Percentiles rank a stretch among this genome's conserved stretches.
Evolutionary conservation across 2,329 filamentous ascomycete species (phyloP).

Genomic region (Diaporthe sp.): DNA sequence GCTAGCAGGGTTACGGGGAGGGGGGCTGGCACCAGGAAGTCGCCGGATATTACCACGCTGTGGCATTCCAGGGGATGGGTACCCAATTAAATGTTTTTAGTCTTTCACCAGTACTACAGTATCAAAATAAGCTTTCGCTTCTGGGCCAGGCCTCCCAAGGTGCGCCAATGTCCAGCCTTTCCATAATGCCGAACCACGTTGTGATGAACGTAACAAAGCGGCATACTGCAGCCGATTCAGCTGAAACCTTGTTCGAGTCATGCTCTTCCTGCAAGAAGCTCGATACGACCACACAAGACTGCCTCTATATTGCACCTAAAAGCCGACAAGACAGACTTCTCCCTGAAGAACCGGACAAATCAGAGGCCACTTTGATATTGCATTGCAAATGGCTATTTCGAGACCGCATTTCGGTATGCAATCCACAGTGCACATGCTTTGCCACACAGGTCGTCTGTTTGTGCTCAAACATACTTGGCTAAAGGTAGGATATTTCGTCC

Average conservation of each 20-base stretch:
- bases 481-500: neutral
- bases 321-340: neutral
- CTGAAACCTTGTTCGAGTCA: constrained; percentile 21
- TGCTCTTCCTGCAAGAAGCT: neutral
- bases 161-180: neutral
- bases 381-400: neutral
- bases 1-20: constrained; percentile 11
- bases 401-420: neutral
- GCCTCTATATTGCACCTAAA: too few species aligned
- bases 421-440: neutral
- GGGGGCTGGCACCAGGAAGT: neutral
- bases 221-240: neutral
- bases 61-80: constrained; percentile 8
- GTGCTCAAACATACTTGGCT: neutral
- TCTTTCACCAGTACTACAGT: constrained; percentile 5
- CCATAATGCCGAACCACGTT: neutral
- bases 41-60: neutral
- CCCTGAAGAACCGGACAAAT: neutral
- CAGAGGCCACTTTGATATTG: neutral
- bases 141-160: neutral
- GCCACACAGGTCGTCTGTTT: neutral
- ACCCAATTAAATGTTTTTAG: constrained; percentile 14
- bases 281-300: neutral
- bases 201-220: constrained; percentile 6
- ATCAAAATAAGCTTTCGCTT: constrained; percentile 16